These are phyloP conservation scores for Pichia cabralensis DNA, from an alignment of 805 yeast species.

Conservation along the genomic window DNA sequence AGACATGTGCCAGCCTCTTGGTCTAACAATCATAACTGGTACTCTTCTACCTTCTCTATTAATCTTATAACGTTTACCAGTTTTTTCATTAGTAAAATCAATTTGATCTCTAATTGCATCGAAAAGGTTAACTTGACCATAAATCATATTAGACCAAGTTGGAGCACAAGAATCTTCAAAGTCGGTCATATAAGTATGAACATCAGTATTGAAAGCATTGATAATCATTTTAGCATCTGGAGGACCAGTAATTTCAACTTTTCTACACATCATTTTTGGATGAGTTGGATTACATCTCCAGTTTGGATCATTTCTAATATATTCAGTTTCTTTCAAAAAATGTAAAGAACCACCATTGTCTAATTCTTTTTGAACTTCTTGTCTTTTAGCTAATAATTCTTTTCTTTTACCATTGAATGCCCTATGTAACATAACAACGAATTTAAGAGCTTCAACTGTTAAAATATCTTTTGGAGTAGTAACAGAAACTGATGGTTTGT, in stretches of 20 bases:
- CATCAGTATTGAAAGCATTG: conserved; percentile 69
- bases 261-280: conserved; percentile 62
- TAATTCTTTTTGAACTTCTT: conserved; percentile 46
- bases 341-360: conserved; percentile 55
- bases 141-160: conserved; percentile 70
- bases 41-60: conserved; percentile 43
- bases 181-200: conserved; percentile 79
- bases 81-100: conserved; percentile 31
- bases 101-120: conserved; percentile 68
- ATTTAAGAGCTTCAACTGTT: conserved; percentile 51
- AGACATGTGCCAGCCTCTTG: conserved; percentile 82
- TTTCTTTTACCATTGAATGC: conserved; percentile 56
- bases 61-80: conserved; percentile 31
- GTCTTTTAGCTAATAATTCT: conserved; percentile 51
- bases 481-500: conserved; percentile 27
- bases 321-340: conserved; percentile 58
- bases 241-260: conserved; percentile 80
- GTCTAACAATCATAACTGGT: conserved; percentile 75
- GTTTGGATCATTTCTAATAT: conserved; percentile 59
- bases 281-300: conserved; percentile 73
- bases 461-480: conserved; percentile 42
- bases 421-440: conserved; percentile 65
- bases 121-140: conserved; percentile 71
- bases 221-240: conserved; percentile 78
- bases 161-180: conserved; percentile 81